Conservation (phyloP, 495 filamentous ascomycete species). For the Podospora bellae-mahoneyi region DNA sequence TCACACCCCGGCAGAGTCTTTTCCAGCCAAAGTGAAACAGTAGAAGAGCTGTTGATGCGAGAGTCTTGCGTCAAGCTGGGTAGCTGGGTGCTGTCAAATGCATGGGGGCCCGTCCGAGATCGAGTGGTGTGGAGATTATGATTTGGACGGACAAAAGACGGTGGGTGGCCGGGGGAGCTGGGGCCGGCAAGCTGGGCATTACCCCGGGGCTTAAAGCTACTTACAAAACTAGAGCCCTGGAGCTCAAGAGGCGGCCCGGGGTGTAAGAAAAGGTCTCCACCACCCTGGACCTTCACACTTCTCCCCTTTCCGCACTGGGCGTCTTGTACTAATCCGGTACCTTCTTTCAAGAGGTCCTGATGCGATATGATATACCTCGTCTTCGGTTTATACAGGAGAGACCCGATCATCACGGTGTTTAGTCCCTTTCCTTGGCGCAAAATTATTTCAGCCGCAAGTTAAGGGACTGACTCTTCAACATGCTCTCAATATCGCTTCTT, state of each 20-base stretch:
- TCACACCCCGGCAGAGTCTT: not conserved
- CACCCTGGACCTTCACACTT: not conserved
- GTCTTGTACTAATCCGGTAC: not conserved
- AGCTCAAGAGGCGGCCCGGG: not conserved
- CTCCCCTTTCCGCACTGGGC: not conserved
- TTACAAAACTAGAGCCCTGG: not conserved
- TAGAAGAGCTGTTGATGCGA: not conserved
- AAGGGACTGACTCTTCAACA: not conserved
- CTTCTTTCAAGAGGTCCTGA: too few relatives aligned
- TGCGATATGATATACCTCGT: too few relatives aligned
- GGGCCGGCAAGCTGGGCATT: not conserved
- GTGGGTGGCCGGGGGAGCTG: slow-evolving; percentile 4
- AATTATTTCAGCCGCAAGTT: not conserved
- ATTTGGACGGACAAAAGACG: not conserved
- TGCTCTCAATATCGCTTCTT: not conserved
- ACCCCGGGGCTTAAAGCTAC: slow-evolving; percentile 5
- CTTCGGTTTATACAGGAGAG: not conserved
- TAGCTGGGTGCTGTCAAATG: not conserved
- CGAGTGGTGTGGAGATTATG: slow-evolving; percentile 4
- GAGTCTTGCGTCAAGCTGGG: not conserved
- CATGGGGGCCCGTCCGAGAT: not conserved
- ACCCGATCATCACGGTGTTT: not conserved
- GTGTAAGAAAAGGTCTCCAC: not conserved
- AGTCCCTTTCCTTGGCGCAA: not conserved
- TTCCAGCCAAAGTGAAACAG: not conserved